phyloP scores from a whole-genome alignment of 331 rosid species.

The Arachis monticola region DNA sequence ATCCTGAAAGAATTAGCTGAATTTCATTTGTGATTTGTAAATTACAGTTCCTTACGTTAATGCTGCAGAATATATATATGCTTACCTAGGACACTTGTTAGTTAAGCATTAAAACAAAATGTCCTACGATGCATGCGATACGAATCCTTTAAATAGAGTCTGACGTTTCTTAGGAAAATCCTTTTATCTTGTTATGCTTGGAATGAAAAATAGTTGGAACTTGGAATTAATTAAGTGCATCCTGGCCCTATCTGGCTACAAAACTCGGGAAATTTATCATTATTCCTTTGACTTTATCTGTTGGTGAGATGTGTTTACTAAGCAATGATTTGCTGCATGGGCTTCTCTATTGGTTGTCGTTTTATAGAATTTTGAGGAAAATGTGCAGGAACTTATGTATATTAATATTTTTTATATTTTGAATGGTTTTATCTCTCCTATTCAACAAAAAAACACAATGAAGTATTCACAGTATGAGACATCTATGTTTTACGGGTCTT shows the following conservation, averaged over 20 bases:
- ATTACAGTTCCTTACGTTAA: slow-evolving; percentile 3
- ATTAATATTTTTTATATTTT: background rate
- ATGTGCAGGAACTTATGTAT: background rate
- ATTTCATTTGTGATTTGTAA: slow-evolving; percentile 16
- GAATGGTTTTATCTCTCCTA: background rate
- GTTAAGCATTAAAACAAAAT: background rate
- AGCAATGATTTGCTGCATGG: background rate
- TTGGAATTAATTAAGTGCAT: background rate
- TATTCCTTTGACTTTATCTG: background rate
- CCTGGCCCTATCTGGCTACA: background rate
- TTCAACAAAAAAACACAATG: background rate
- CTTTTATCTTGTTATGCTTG: background rate
- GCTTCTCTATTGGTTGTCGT: slow-evolving; percentile 4
- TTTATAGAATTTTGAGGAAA: slow-evolving; percentile 10
- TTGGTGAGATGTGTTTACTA: background rate
- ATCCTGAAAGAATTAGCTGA: background rate
- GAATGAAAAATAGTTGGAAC: background rate
- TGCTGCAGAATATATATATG: background rate
- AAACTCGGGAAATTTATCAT: background rate
- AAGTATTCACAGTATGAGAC: slow-evolving; percentile 1
- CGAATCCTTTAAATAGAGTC: background rate
- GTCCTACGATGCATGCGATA: background rate
- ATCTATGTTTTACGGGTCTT: slow-evolving; percentile 12
- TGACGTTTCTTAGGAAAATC: background rate
- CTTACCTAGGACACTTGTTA: background rate